A percentile compares a stretch with the other conserved stretches of the same genome.
These are phyloP conservation scores for Bipolaris sorokiniana DNA, from an alignment of 2,329 filamentous ascomycete species.

Conservation along the genomic window DNA sequence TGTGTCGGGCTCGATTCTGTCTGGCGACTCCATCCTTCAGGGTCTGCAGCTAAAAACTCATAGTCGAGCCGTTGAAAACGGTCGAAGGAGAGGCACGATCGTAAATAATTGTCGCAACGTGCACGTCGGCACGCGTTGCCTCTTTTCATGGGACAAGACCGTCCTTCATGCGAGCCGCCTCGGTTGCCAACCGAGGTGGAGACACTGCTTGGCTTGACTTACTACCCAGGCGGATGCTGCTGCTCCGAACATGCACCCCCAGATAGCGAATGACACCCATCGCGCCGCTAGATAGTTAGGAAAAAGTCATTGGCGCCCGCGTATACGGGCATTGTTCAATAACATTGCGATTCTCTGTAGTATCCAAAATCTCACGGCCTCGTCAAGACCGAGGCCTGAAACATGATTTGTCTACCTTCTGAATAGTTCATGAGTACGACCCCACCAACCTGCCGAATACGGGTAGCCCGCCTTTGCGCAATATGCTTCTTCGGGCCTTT, in stretches of 20 bases:
- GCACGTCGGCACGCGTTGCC: conserved; percentile 3
- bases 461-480: conserved; percentile 7
- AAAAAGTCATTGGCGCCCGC: background rate
- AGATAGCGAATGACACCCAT: background rate
- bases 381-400: background rate
- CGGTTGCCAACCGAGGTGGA: conserved; percentile 34
- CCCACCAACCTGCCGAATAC: conserved; percentile 5
- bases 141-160: conserved; percentile 5
- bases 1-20: conserved; percentile 16
- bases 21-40: conserved; percentile 23
- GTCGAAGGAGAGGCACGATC: conserved; percentile 11
- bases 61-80: conserved; percentile 10
- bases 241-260: background rate
- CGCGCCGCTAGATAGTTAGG: background rate
- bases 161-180: conserved; percentile 12
- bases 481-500: conserved; percentile 5
- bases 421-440: background rate
- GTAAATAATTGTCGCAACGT: conserved; percentile 4
- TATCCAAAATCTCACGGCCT: background rate
- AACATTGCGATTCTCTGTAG: background rate
- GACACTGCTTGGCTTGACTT: conserved; percentile 11
- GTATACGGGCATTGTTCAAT: background rate
- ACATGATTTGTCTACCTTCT: background rate
- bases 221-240: conserved; percentile 2
- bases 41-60: conserved; percentile 13